Conservation (phyloP, 345 rosid species). For the rapeseed (Brassica napus) region Da-Ae NC_063447.1:57956001-57956500, state of each 20-base stretch:
- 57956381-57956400: conserved; percentile 62
- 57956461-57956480: conserved; percentile 79
- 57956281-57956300: conserved; percentile 68
- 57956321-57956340: conserved; percentile 46
- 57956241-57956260: conserved; percentile 52
- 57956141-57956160: conserved; percentile 30
- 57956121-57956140: conserved; percentile 3
- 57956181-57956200: conserved; percentile 55
- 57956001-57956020: conserved; percentile 1
- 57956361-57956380: conserved; percentile 66
- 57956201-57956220: conserved; percentile 70
- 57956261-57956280: conserved; percentile 59
- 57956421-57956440: conserved; percentile 68
- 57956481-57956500: conserved; percentile 51
- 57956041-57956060: conserved; percentile 9
- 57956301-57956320: conserved; percentile 77
- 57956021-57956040: conserved; percentile 13
- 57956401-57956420: conserved; percentile 77
- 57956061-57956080: conserved; percentile 9
- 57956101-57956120: conserved; percentile 24
- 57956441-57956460: conserved; percentile 62
- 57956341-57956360: conserved; percentile 60
- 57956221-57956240: conserved; percentile 64
- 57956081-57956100: conserved; percentile 29
- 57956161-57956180: conserved; percentile 48